These are phyloP conservation scores for Venustampulla echinocandica DNA, from an alignment of 495 filamentous ascomycete species.

Conservation along the genomic window DNA sequence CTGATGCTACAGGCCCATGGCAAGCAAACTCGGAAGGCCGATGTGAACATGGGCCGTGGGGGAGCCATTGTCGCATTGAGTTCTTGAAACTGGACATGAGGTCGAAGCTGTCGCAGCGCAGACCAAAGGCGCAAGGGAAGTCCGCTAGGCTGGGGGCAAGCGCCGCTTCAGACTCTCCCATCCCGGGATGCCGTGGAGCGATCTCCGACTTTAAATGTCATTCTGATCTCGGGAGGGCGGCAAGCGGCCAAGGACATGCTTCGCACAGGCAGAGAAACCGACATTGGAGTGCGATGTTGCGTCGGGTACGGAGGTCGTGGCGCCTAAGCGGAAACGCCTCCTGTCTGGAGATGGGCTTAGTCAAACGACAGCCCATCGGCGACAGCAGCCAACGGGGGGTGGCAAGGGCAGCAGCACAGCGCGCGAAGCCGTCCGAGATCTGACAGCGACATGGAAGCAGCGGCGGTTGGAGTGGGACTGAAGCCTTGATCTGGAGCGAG, in stretches of 20 bases:
- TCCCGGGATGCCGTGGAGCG: no score
- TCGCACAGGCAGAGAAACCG: not conserved
- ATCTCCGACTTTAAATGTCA: not conserved
- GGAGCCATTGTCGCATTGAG: constrained; percentile 29
- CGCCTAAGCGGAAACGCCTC: constrained; percentile 21
- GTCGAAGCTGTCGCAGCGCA: constrained; percentile 24
- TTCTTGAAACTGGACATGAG: constrained; percentile 30
- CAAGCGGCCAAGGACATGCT: constrained; percentile 4
- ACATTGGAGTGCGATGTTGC: not conserved
- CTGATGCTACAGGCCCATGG: constrained; percentile 3
- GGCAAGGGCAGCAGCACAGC: no score
- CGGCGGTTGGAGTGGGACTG: no score
- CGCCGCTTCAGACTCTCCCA: not conserved
- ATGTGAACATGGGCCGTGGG: constrained; percentile 23
- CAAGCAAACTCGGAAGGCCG: constrained; percentile 7
- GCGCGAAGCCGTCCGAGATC: not conserved
- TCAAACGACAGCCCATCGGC: constrained; percentile 10
- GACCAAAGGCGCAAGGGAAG: no score
- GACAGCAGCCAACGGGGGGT: constrained; percentile 3
- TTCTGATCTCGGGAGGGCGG: constrained; percentile 9
- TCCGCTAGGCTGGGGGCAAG: no score
- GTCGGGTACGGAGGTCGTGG: not conserved
- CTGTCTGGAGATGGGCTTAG: constrained; percentile 13
- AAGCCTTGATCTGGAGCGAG: no score
- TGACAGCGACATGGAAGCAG: no score